These are phyloP conservation scores for Candida gorgasii DNA, from an alignment of 805 yeast genomes.

Conservation along the genomic window DNA sequence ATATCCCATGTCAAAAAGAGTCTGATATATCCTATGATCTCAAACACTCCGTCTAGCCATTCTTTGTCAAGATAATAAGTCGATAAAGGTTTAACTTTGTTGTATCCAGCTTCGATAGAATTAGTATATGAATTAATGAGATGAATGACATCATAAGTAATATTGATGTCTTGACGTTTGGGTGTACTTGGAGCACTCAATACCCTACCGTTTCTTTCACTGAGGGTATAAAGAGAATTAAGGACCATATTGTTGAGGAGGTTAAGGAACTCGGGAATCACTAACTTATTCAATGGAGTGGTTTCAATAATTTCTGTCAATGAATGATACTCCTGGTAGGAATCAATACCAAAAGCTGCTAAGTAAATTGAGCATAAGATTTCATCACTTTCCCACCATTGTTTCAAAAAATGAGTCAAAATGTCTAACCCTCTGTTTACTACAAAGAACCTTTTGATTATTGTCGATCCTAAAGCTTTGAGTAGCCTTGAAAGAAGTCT, in stretches of 20 bases:
- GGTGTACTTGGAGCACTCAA: conserved; percentile 39
- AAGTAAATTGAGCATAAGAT: conserved; percentile 43
- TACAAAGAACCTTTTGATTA: conserved; percentile 50
- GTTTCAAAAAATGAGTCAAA: conserved; percentile 44
- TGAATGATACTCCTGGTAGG: conserved; percentile 7
- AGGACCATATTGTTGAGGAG: conserved; percentile 32
- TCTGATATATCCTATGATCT: conserved; percentile 35
- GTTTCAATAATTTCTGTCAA: conserved; percentile 11
- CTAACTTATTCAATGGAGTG: conserved; percentile 18
- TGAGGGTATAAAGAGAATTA: conserved; percentile 31
- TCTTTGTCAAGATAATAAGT: conserved; percentile 27
- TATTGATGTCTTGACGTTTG: conserved; percentile 17
- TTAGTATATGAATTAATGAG: conserved; percentile 35
- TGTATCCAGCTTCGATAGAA: conserved; percentile 30
- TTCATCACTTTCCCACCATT: conserved; percentile 51
- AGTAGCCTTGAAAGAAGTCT: conserved; percentile 53
- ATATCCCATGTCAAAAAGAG: conserved; percentile 26
- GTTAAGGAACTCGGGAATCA: conserved; percentile 50
- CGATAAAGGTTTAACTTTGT: conserved; percentile 22
- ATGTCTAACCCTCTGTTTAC: conserved; percentile 52
- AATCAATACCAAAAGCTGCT: conserved; percentile 47
- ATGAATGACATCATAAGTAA: conserved; percentile 35
- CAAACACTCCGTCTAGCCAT: conserved; percentile 42
- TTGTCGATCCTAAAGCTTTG: conserved; percentile 44
- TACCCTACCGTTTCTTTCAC: conserved; percentile 31